These are phyloP conservation scores for Lactarius quietus DNA, from an alignment of 768 basidiomycete species.

Conservation along the genomic window DNA sequence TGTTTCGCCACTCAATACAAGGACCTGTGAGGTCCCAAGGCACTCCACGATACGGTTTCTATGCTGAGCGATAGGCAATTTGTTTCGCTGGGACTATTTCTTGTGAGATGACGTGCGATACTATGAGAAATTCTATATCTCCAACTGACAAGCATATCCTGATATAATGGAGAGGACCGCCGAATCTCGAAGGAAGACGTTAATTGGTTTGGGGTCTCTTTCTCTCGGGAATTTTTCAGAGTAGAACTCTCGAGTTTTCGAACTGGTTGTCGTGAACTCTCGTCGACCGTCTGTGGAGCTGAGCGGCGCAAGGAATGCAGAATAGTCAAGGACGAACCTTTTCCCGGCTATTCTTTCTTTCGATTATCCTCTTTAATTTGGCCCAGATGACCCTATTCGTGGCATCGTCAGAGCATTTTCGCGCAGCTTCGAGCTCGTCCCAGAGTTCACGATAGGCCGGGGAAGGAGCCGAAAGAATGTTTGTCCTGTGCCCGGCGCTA, in stretches of 20 bases:
- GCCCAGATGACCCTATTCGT: slow-evolving; percentile 71
- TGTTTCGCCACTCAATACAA: slow-evolving; percentile 84
- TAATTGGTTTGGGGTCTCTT: slow-evolving; percentile 46
- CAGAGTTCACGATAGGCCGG: slow-evolving; percentile 83
- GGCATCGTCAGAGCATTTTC: slow-evolving; percentile 57
- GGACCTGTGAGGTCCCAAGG: slow-evolving; percentile 71
- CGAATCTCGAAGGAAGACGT: slow-evolving; percentile 58
- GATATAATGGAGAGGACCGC: slow-evolving; percentile 62
- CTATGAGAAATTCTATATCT: neutral
- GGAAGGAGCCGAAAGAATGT: slow-evolving; percentile 82
- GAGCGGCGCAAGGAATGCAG: neutral
- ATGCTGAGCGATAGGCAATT: slow-evolving; percentile 83
- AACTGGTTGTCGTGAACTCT: neutral
- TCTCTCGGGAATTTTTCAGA: slow-evolving; percentile 11
- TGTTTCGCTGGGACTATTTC: slow-evolving; percentile 63
- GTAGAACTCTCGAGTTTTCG: neutral
- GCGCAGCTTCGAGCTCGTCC: slow-evolving; percentile 74
- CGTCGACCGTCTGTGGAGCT: slow-evolving; percentile 17
- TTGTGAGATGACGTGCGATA: slow-evolving; percentile 8
- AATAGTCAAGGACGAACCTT: slow-evolving; percentile 39
- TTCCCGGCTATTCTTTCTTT: slow-evolving; percentile 48
- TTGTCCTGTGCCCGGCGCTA: slow-evolving; percentile 43
- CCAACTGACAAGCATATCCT: slow-evolving; percentile 79
- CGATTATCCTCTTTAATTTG: slow-evolving; percentile 59
- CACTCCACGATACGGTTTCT: slow-evolving; percentile 65